Evolutionary conservation across 257 asterid species (phyloP), one percentile per base, ranked within the genome.

Genomic region (Ligustrum vulgare): DNA sequence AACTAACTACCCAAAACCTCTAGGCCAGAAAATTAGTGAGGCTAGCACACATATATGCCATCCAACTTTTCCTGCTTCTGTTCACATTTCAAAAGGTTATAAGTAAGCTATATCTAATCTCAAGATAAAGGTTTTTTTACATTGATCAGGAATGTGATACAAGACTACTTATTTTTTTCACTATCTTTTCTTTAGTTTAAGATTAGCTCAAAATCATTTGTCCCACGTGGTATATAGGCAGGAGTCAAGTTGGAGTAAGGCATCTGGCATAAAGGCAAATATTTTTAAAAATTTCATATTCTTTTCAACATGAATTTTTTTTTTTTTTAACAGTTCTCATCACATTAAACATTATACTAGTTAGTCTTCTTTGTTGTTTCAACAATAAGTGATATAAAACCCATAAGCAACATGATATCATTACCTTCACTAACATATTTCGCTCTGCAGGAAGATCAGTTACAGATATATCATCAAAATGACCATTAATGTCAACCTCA

Each of bases 371-470:
- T 23, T n/a, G 65, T 73, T 45, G 10, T 28, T 68, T 35, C n/a
- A 63, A 66, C 28, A 32, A 37, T 2, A 20, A 18, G 72, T n/a
- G 20, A 35, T 49, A 75, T 31, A 45, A 31, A 20, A 16, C 25
- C 62, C 36, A 43, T 37, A 47, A 3, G 54, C 35, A 45, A 60
- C 33, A 60, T 22, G 32, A 75, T 72, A 77, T 71, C 70, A 56
- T 78, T 78, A 91, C 98, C 96, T 94, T 92, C 83, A 91, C 95
- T 35, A 82, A 74, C 54, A 74, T 75, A 78, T 60, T 73, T 80
- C 60, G 84, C 70, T 78, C 90, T 74, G 79, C 94, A 64, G 91
- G 84, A 75, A 85, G 78, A 82, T 85, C 97, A 71, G 80, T 71
- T 41, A 87, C 82, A 7, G 92, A 70, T 82, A 79, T 72, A 62